Evolutionary conservation across 2,329 filamentous ascomycete genomes (phyloP).

Genomic region (Endoconidiophora polonica): DNA sequence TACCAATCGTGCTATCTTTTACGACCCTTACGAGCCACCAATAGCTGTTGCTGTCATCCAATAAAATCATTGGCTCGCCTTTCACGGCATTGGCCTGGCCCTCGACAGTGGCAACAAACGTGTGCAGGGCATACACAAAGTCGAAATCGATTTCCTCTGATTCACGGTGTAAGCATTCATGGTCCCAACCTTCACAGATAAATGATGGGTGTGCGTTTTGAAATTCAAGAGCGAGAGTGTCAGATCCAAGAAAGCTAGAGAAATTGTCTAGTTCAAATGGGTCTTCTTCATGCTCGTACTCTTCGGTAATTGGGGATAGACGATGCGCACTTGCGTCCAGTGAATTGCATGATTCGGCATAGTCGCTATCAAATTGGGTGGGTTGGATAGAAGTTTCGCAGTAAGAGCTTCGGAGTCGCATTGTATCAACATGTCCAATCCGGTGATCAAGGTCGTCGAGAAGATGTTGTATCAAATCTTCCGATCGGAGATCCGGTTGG

Average conservation of each 20-base stretch:
- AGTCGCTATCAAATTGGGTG: background rate
- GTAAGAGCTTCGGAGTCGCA: background rate
- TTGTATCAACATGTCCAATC: background rate
- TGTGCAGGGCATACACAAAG: conserved; percentile 95
- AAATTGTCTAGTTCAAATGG: no score
- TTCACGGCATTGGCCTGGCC: conserved; percentile 97
- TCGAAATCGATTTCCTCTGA: conserved; percentile 99
- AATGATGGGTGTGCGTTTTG: no score
- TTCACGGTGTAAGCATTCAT: conserved; percentile 69
- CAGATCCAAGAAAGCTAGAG: no score
- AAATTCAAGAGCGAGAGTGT: no score
- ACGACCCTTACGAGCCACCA: conserved; percentile 98
- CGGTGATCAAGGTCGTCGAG: background rate
- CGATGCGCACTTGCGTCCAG: conserved; percentile 7
- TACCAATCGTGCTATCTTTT: conserved; percentile 87
- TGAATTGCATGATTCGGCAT: background rate
- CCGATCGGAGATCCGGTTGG: background rate
- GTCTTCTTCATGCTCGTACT: conserved; percentile 16
- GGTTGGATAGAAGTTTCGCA: background rate
- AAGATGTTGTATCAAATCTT: background rate
- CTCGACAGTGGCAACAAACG: conserved; percentile 93
- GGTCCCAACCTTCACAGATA: conserved; percentile 56
- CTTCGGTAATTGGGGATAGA: conserved; percentile 6
- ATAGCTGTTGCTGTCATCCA: conserved; percentile 98
- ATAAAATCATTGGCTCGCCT: conserved; percentile 93